These are phyloP conservation scores for Teunomyces kruisii DNA, from an alignment of 805 yeast species.

Conservation along the genomic window DNA sequence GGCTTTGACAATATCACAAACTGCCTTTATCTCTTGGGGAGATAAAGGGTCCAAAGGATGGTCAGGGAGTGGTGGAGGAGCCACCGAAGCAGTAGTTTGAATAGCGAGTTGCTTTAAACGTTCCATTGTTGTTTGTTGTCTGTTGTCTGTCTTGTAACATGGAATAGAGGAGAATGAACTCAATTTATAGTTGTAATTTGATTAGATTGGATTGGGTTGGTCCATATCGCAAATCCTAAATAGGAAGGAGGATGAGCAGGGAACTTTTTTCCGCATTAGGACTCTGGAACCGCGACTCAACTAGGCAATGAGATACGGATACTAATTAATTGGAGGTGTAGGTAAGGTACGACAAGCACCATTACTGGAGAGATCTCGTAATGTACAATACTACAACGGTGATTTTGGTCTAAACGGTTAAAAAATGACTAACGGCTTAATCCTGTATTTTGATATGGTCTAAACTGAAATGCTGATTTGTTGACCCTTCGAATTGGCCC, in stretches of 20 bases:
- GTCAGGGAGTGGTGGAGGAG: conserved; percentile 54
- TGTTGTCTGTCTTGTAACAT: not conserved
- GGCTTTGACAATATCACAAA: conserved; percentile 51
- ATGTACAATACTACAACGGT: not conserved
- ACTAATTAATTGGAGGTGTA: not conserved
- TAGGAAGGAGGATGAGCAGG: conserved; percentile 4
- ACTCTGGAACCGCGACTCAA: not conserved
- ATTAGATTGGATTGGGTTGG: not conserved
- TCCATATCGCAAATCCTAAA: not conserved
- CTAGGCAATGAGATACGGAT: not conserved
- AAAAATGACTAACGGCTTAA: not conserved
- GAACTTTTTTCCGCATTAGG: not conserved
- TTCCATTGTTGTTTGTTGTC: conserved; percentile 44
- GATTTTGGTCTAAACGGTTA: not conserved
- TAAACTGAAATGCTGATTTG: not conserved
- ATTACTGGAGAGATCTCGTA: too few species aligned
- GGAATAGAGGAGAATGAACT: not conserved
- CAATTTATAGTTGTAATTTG: not conserved
- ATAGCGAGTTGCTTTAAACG: conserved; percentile 63
- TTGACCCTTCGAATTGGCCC: not conserved
- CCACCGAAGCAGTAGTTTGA: conserved; percentile 56
- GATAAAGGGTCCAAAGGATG: conserved; percentile 76
- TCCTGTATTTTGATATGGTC: not conserved
- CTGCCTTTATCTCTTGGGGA: conserved; percentile 59
- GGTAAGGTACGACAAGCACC: too few species aligned